phyloP scores from a whole-genome alignment of 805 yeast genomes.

The Ogataea paradorogensis region DNA sequence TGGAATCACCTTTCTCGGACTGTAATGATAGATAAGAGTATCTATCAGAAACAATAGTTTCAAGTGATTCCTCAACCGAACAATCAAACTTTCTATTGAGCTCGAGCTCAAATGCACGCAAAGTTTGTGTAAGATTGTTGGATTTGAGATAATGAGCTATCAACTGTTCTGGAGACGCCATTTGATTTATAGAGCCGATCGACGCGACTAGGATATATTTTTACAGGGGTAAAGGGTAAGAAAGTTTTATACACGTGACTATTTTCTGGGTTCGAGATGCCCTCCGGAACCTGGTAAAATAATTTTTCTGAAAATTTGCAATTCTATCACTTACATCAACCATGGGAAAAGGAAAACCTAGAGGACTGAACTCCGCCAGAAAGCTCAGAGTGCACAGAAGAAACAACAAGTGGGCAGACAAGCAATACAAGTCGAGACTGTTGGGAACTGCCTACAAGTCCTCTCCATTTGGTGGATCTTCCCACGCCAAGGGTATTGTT shows the following conservation, averaged over 20 bases:
- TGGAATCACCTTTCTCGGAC: slow-evolving; percentile 7
- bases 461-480: slow-evolving; percentile 99
- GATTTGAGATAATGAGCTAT: slow-evolving; percentile 59
- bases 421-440: slow-evolving; percentile 96
- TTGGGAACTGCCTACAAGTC: slow-evolving; percentile 99
- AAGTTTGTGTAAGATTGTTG: slow-evolving; percentile 46
- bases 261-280: slow-evolving; percentile 1
- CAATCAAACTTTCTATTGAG: slow-evolving; percentile 33
- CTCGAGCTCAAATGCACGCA: slow-evolving; percentile 47
- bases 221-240: neutral
- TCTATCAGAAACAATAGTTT: slow-evolving; percentile 36
- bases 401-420: slow-evolving; percentile 99
- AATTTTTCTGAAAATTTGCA: slow-evolving; percentile 13
- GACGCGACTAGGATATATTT: slow-evolving; percentile 5
- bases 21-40: slow-evolving; percentile 25
- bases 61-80: slow-evolving; percentile 35
- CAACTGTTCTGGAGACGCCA: slow-evolving; percentile 29
- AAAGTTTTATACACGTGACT: slow-evolving; percentile 6
- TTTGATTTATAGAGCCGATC: slow-evolving; percentile 7
- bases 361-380: slow-evolving; percentile 99
- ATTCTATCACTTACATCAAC: slow-evolving; percentile 19
- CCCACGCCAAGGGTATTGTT: slow-evolving; percentile 99
- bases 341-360: slow-evolving; percentile 99
- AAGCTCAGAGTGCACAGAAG: slow-evolving; percentile 99
- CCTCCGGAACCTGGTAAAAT: slow-evolving; percentile 8